Conservation (phyloP, 495 filamentous ascomycete species). For the Aspergillus panamensis region DNA sequence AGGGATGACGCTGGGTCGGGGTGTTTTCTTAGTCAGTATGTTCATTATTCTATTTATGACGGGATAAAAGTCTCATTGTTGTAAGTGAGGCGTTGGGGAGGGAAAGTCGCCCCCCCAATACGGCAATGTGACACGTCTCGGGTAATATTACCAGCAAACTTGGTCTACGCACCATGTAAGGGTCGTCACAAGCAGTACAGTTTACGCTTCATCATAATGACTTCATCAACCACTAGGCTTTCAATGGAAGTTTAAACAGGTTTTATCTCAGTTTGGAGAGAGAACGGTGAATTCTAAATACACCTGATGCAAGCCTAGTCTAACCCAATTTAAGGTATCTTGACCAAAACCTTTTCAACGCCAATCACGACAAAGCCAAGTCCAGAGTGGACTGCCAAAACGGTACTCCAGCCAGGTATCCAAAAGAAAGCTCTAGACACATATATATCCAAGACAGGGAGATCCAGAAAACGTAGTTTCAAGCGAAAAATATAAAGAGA, state of each 20-base stretch:
- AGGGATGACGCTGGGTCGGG: too few relatives aligned
- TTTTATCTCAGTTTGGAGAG: neutral
- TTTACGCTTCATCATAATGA: constrained; percentile 18
- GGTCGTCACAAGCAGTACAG: constrained; percentile 6
- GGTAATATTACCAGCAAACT: constrained; percentile 14
- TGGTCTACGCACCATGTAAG: neutral
- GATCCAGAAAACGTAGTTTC: neutral
- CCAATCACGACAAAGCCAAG: neutral
- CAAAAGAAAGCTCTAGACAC: neutral
- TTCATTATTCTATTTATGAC: too few relatives aligned
- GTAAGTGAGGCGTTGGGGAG: neutral
- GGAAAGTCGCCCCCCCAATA: neutral
- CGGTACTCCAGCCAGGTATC: too few relatives aligned
- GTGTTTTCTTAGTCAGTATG: too few relatives aligned
- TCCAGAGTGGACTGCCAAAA: too few relatives aligned
- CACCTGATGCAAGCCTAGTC: neutral
- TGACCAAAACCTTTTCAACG: neutral
- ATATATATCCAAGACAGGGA: neutral
- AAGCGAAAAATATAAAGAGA: neutral
- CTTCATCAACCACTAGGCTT: constrained; percentile 14
- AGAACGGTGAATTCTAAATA: too few relatives aligned
- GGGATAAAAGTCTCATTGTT: too few relatives aligned
- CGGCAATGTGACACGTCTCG: constrained; percentile 8
- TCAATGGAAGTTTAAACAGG: neutral
- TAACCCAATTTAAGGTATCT: neutral